These are phyloP conservation scores for Teratosphaeria pseudoeucalypti DNA, from an alignment of 2,329 filamentous ascomycete genomes.

Conservation along the genomic window DNA sequence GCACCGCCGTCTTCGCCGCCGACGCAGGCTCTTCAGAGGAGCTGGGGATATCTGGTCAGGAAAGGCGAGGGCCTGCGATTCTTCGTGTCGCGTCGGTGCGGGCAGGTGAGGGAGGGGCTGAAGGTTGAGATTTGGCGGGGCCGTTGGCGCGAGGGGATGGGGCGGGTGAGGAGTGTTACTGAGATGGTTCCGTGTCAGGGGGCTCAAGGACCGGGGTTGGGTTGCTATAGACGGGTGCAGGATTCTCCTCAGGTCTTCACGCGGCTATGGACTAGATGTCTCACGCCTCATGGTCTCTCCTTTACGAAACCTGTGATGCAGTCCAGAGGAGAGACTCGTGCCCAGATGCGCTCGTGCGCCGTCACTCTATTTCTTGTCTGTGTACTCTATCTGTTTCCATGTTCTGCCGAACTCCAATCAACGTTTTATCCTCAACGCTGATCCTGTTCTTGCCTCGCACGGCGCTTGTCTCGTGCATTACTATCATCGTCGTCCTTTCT, in stretches of 20 bases:
- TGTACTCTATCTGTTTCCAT: background rate
- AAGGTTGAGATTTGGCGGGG: background rate
- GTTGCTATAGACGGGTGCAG: background rate
- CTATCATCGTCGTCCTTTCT: conserved; percentile 5
- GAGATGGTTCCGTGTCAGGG: background rate
- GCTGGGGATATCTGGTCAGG: background rate
- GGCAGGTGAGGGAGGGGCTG: background rate
- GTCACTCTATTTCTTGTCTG: background rate
- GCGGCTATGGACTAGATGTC: background rate
- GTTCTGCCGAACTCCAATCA: background rate
- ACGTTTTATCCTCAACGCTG: background rate
- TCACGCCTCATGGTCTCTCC: background rate
- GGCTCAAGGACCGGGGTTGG: too few relatives aligned
- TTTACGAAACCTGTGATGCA: too few relatives aligned
- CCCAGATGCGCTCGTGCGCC: background rate
- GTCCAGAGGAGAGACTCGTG: background rate
- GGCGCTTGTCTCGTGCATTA: background rate
- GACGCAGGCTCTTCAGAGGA: background rate
- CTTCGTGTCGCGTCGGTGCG: background rate
- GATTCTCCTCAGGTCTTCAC: background rate
- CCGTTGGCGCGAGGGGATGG: background rate
- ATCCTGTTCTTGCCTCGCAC: background rate
- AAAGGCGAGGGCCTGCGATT: background rate
- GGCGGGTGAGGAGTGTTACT: background rate
- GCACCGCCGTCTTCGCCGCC: background rate